Conservation (phyloP, 2,329 filamentous ascomycete genomes). For the Paecilomyces sp. region DNA sequence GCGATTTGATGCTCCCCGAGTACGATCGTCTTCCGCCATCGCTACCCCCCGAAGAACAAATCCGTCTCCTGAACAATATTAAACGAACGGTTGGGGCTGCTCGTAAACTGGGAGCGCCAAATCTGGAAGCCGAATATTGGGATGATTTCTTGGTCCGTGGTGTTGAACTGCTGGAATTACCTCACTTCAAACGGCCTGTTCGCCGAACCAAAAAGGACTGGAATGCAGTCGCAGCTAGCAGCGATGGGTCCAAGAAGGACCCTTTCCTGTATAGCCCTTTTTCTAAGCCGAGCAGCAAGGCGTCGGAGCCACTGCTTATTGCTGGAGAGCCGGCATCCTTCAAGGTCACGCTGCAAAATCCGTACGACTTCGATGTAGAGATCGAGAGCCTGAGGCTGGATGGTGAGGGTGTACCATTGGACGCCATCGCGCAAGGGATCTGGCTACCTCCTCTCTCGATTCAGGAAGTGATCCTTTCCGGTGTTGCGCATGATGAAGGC, state of each 20-base stretch:
- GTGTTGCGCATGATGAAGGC: constrained; percentile 61
- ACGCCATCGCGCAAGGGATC: constrained; percentile 57
- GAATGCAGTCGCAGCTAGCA: constrained; percentile 32
- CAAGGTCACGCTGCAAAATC: constrained; percentile 80
- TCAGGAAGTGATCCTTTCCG: constrained; percentile 66
- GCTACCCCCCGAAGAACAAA: constrained; percentile 75
- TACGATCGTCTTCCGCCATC: constrained; percentile 63
- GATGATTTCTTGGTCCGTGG: constrained; percentile 87
- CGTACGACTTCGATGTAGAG: constrained; percentile 86
- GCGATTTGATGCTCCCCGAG: constrained; percentile 66
- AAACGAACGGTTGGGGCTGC: constrained; percentile 74
- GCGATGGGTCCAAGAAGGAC: constrained; percentile 47
- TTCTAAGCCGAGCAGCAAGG: constrained; percentile 54
- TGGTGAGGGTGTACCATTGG: constrained; percentile 65
- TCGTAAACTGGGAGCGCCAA: constrained; percentile 61
- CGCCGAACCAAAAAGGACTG: constrained; percentile 53
- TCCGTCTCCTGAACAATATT: constrained; percentile 76
- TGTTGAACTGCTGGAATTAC: constrained; percentile 60
- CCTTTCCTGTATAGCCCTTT: constrained; percentile 97
- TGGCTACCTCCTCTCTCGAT: constrained; percentile 74
- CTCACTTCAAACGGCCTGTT: constrained; percentile 55
- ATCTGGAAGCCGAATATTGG: constrained; percentile 83
- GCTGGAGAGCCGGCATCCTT: constrained; percentile 72
- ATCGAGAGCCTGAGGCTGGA: constrained; percentile 75
- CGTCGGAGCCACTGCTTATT: constrained; percentile 63